Base-by-base conservation (phyloP, 805 yeast genomes). In the Cyberlindnera americana region DNA sequence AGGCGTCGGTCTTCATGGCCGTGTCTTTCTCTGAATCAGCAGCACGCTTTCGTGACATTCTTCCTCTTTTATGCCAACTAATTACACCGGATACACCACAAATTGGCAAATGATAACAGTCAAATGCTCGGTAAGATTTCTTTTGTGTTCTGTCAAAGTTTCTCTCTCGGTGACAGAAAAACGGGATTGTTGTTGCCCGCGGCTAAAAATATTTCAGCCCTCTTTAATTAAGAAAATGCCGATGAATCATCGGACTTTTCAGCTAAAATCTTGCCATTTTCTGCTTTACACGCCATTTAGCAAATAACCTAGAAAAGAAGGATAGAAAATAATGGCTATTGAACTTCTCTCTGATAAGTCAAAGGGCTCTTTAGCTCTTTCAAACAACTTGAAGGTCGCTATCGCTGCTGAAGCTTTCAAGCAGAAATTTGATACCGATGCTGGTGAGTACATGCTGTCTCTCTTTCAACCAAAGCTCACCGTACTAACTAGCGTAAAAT, bases 321-420 rank as follows among this genome's bases (percentile, higher is more conserved):
- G 6, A 11, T 22, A 4, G 6, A 16, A 33, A 5, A 53, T 54
- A 3, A 53, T 54, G 59, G 33, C 54, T 5, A 11, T 49, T 6
- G 44, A 49, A 27, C 23, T 56, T 4, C 47, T 39, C 41, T 44
- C 46, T 15, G 59, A 55, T 36, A 53, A 55, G 43, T 25, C 41
- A 6, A 52, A 48, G 40, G 54, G 54, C 13, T 14, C 24, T 3
- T 9, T 47, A 2, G 53, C 59, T n/a, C 39, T 50, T 12, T 23
- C 56, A 9, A 53, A 49, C 35, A 56, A 56, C 29, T 47, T 60
- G 27, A 57, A 53, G 37, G 48, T 64, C 31, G 52, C 58, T 15
- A 37, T 59, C n/a, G 61, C 61, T 9, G 40, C 56, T 7, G 44
- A 37, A 16, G 52, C 37, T 8, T 46, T 41, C 44, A 39, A 46